phyloP scores from a whole-genome alignment of 164 flowering plant species.

The Sextonia rubra region DNA sequence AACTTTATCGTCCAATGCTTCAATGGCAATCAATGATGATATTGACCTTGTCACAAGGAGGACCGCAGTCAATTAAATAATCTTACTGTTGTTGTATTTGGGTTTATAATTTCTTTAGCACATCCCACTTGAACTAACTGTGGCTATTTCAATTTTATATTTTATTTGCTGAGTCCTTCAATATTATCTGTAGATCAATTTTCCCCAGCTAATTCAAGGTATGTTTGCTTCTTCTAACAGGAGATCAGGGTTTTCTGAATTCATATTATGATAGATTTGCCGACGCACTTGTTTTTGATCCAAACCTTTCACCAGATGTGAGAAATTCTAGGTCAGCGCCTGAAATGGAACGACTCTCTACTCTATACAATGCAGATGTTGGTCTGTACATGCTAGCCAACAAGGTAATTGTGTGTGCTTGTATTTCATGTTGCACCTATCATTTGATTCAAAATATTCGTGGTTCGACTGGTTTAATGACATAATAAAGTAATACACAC shows the following conservation, averaged over 20 bases:
- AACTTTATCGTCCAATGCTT: not conserved
- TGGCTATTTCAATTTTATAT: not conserved
- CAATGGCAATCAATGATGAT: not conserved
- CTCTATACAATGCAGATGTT: slow-evolving; percentile 97
- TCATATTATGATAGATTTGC: slow-evolving; percentile 80
- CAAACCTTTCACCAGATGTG: slow-evolving; percentile 49
- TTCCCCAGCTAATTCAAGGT: not conserved
- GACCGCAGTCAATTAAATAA: not conserved
- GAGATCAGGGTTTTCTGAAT: slow-evolving; percentile 97
- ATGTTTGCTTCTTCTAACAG: slow-evolving; percentile 31
- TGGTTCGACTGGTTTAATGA: not conserved
- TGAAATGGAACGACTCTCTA: slow-evolving; percentile 92
- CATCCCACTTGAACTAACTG: not conserved
- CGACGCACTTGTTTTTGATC: slow-evolving; percentile 87
- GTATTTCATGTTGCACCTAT: not conserved
- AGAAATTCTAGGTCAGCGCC: slow-evolving; percentile 60
- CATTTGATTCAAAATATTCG: not conserved
- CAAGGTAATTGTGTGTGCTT: slow-evolving; percentile 47
- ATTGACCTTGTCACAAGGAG: not conserved
- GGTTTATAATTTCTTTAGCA: not conserved
- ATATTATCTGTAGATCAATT: not conserved
- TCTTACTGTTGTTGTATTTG: not conserved
- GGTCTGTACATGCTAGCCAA: slow-evolving; percentile 99
- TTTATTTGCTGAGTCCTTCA: not conserved
- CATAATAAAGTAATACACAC: not conserved